Percentiles rank a stretch among this genome's conserved stretches.
These are phyloP conservation scores for Cladobotryum mycophilum DNA, from an alignment of 2,329 filamentous ascomycete species.

Conservation along the genomic window DNA sequence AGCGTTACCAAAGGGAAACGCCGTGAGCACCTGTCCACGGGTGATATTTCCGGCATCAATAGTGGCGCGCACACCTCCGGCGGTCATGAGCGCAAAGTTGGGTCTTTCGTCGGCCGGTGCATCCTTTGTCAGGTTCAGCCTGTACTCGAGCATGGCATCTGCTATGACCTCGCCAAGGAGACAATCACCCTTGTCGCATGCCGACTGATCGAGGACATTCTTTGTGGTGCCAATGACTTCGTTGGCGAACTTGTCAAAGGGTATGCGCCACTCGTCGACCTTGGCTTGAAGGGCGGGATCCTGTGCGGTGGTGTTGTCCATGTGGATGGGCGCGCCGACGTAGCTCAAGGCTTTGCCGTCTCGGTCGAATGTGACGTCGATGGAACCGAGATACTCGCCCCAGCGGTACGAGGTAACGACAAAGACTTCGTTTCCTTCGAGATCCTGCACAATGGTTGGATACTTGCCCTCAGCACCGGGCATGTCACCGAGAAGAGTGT, in stretches of 20 bases:
- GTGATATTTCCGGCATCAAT: slow-evolving; percentile 57
- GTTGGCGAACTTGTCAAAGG: slow-evolving; percentile 54
- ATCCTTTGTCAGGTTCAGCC: slow-evolving; percentile 37
- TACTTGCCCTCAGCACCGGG: slow-evolving; percentile 53
- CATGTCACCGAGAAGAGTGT: slow-evolving; percentile 56
- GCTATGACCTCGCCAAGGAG: slow-evolving; percentile 49
- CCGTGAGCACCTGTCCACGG: slow-evolving; percentile 55
- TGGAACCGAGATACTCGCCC: slow-evolving; percentile 63
- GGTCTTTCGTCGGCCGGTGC: slow-evolving; percentile 28
- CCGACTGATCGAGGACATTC: slow-evolving; percentile 52
- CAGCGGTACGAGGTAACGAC: slow-evolving; percentile 62
- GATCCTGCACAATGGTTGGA: slow-evolving; percentile 56
- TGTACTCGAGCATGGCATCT: slow-evolving; percentile 57
- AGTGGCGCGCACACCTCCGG: slow-evolving; percentile 56
- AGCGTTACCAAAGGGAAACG: slow-evolving; percentile 61
- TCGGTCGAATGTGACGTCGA: slow-evolving; percentile 57
- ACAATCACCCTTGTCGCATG: slow-evolving; percentile 54
- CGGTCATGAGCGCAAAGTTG: slow-evolving; percentile 57
- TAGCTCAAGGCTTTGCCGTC: slow-evolving; percentile 57
- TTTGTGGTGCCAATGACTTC: slow-evolving; percentile 50
- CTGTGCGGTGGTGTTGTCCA: slow-evolving; percentile 54
- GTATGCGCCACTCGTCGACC: slow-evolving; percentile 51
- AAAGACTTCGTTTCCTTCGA: slow-evolving; percentile 60
- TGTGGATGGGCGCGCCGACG: slow-evolving; percentile 56
- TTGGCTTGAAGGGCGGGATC: slow-evolving; percentile 52